Evolutionary conservation across 2,329 filamentous ascomycete species (phyloP).

Genomic region (Plenodomus tracheiphilus): DNA sequence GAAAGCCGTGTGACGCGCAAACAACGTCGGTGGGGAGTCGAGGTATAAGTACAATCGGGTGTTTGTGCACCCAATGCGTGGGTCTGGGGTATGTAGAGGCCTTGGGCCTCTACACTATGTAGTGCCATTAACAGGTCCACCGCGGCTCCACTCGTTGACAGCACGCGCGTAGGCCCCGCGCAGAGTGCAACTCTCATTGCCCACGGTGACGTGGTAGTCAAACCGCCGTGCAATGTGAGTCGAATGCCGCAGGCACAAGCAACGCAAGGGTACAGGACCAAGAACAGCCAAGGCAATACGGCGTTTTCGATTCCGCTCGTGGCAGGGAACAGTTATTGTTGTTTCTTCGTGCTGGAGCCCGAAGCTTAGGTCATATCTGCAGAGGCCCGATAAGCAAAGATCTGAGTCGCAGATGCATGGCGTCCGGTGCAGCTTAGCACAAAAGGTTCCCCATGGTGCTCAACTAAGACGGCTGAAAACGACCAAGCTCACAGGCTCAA

Average conservation of each 20-base stretch:
- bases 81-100: conserved; percentile 19
- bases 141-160: conserved; percentile 20
- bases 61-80: conserved; percentile 13
- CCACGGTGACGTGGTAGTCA: conserved; percentile 43
- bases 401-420: background rate
- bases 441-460: conserved; percentile 12
- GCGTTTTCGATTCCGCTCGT: conserved; percentile 33
- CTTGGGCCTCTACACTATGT: conserved; percentile 21
- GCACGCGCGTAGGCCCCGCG: conserved; percentile 32
- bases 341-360: conserved; percentile 17
- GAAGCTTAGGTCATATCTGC: conserved; percentile 10
- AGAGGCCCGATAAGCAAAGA: background rate
- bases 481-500: conserved; percentile 4
- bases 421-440: conserved; percentile 18
- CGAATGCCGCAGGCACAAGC: conserved; percentile 37
- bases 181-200: conserved; percentile 24
- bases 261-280: conserved; percentile 42
- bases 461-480: conserved; percentile 6
- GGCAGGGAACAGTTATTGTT: conserved; percentile 29
- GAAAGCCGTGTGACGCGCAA: conserved; percentile 3
- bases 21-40: conserved; percentile 7
- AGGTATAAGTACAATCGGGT: conserved; percentile 26
- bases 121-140: conserved; percentile 13
- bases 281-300: conserved; percentile 39
- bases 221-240: conserved; percentile 34